Conservation (phyloP, 2,329 filamentous ascomycete species). For the Orbilia ellipsospora region DNA sequence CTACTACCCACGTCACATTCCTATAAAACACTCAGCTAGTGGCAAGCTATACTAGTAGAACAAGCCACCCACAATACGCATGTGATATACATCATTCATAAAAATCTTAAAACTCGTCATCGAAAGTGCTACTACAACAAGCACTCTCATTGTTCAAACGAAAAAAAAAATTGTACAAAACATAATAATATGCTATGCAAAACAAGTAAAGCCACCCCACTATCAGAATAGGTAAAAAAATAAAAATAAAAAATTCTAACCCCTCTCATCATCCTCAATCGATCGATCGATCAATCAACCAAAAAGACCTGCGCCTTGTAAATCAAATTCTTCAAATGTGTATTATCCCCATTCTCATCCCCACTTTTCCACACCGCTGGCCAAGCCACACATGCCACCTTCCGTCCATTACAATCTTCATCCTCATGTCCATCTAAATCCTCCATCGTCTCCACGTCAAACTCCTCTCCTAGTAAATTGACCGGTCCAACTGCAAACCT, state of each 20-base stretch:
- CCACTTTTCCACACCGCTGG: constrained; percentile 55
- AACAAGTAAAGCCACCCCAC: not conserved
- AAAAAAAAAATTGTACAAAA: too few relatives aligned
- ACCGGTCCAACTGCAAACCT: constrained; percentile 38
- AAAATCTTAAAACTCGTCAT: too few relatives aligned
- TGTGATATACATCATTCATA: too few relatives aligned
- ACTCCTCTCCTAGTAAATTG: constrained; percentile 41
- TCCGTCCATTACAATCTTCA: constrained; percentile 43
- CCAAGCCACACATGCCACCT: constrained; percentile 52
- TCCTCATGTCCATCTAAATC: constrained; percentile 51
- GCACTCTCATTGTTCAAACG: too few relatives aligned
- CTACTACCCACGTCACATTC: too few relatives aligned
- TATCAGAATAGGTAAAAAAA: not conserved
- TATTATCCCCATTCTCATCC: constrained; percentile 52
- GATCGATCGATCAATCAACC: constrained; percentile 12
- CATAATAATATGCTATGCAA: too few relatives aligned
- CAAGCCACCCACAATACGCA: too few relatives aligned
- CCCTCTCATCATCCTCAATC: not conserved
- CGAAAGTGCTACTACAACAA: too few relatives aligned
- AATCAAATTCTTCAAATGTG: constrained; percentile 55
- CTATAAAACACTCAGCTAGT: too few relatives aligned
- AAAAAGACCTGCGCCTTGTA: constrained; percentile 55
- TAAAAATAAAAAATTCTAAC: not conserved
- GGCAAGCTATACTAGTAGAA: too few relatives aligned
- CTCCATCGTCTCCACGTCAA: constrained; percentile 50